These are phyloP conservation scores for Penicillium dipodomyicola DNA, from an alignment of 495 filamentous ascomycete genomes.

Conservation along the genomic window DNA sequence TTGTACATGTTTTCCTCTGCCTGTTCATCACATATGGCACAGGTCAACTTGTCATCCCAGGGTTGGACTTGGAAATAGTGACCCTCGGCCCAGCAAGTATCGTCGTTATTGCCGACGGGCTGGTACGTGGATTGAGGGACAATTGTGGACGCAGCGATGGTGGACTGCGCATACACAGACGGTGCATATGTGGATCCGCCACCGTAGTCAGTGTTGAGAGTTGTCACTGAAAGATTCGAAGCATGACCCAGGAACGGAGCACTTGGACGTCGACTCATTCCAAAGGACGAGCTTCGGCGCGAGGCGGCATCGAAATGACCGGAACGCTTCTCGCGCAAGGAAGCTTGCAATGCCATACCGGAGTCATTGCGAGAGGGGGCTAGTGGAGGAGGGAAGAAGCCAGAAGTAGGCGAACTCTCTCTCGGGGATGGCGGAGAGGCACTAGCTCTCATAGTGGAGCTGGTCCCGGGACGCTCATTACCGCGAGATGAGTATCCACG, in stretches of 20 bases:
- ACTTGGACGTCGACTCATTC: conserved; percentile 76
- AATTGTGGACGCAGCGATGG: conserved; percentile 95
- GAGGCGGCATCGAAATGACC: conserved; percentile 86
- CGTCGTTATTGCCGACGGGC: conserved; percentile 81
- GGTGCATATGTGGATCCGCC: conserved; percentile 84
- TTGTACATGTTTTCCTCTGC: conserved; percentile 87
- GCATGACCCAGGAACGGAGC: conserved; percentile 80
- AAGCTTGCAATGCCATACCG: conserved; percentile 79
- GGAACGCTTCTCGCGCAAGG: conserved; percentile 87
- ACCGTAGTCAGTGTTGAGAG: conserved; percentile 70
- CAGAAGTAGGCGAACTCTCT: conserved; percentile 72
- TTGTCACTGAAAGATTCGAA: conserved; percentile 79
- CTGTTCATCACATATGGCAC: conserved; percentile 85
- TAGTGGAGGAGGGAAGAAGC: conserved; percentile 71
- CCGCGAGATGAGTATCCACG: conserved; percentile 51
- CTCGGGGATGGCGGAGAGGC: conserved; percentile 75
- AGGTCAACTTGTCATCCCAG: conserved; percentile 66
- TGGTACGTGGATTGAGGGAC: conserved; percentile 89
- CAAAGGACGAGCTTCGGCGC: conserved; percentile 87
- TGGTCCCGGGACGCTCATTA: conserved; percentile 75
- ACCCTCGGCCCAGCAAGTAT: conserved; percentile 87
- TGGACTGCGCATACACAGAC: conserved; percentile 93
- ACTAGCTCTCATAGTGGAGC: conserved; percentile 65
- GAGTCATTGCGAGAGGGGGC: conserved; percentile 85
- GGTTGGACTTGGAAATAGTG: conserved; percentile 78